Base-by-base conservation (phyloP, 2,329 filamentous ascomycete genomes). In the Aspergillus novofumigatus region DNA sequence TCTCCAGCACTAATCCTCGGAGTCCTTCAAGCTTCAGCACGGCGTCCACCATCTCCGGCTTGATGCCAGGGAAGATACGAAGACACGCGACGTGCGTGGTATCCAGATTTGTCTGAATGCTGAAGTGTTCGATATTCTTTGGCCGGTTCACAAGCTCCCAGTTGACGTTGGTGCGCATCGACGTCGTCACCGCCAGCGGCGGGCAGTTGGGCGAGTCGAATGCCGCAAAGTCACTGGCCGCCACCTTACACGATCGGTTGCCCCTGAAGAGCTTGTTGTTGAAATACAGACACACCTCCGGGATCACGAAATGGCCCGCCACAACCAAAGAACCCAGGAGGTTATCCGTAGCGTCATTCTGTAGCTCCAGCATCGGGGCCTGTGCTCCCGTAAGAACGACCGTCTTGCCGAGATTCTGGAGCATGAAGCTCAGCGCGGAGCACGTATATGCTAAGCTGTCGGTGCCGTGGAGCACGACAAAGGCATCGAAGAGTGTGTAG, bases 231-330 rank as follows among this genome's bases (percentile, higher is more conserved):
- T 90, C 86, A 57, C 89, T 90, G 5, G 92, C 90, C 14, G 91
- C 92, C 32, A 95, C 86, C 74, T 97, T 97, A 60, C 90, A 94
- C 9, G 90, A 87, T 58, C 92, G 82, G 75, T 96, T 96, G 17
- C 92, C 92, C 26, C 92, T 86, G 77, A 92, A 95, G 21, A 97
- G 83, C 64, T 87, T 91, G 77, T 95, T 90, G 75, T 94, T 91
- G 81, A 97, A 97, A 79, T 95, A 96, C 38, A 97, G 82, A 71
- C 91, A 92, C 53, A 97, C 92, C 72, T 96, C 92, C 0, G 92
- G 92, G 57, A 97, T 91, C 77, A 91, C 89, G 70, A 96, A 96
- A 59, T 94, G 94, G 35, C 91, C 91, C 3, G 92, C 92, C 55
- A 96, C 88, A 69, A 96, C 91, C 68, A 96, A 82, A 1, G 91